Base-by-base conservation (phyloP, 2,329 filamentous ascomycete species). In the Penicillium thymicola region DNA sequence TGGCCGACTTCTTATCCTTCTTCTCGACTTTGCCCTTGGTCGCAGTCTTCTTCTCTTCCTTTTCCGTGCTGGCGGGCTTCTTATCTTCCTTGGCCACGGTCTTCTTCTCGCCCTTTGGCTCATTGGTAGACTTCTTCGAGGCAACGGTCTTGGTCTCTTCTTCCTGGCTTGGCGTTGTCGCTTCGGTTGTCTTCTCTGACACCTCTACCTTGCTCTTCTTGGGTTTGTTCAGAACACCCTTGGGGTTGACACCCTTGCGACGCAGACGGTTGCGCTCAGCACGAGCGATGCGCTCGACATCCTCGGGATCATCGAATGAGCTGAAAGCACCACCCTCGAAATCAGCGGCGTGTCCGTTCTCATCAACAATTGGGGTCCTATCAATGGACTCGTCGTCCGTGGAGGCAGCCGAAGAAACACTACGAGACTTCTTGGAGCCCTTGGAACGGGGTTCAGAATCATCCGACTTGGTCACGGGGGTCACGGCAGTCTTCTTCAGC, bases 401-500 rank as follows among this genome's bases (percentile, higher is more conserved):
- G 4, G 67, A 62, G 10, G 61, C 60, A 27, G 62, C 60, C n/a
- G 64, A 55, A 30, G 67, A 64, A 50, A 60, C 58, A 23, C 65
- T 54, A 43, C 61, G 65, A 48, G 63, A 25, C 47, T 55, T 55
- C 32, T 63, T 61, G 40, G 58, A 41, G 1, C 58, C 60, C 28
- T 65, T 67, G 2, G 67, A 63, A 5, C 52, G 52, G 32, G 72
- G 69, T 25, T 65, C 54, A 10, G 61, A 65, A 3, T 66, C 66
- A 10, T 61, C 50, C 23, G 67, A 45, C 58, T 68, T 68, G 34
- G 62, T 53, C 28, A 63, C 53, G 36, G 89, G 87, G 40, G 89
- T 90, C 3, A 90, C 89, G 0, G 86, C 93, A 16, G 85, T 85
- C 82, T 99, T 99, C 77, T 96, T 92, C 78, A 99, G 89, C 76